A percentile compares a stretch with the other conserved stretches of the same genome.
phyloP scores from a whole-genome alignment of 2,329 filamentous ascomycete genomes.

The Phialophora macrospora region DNA sequence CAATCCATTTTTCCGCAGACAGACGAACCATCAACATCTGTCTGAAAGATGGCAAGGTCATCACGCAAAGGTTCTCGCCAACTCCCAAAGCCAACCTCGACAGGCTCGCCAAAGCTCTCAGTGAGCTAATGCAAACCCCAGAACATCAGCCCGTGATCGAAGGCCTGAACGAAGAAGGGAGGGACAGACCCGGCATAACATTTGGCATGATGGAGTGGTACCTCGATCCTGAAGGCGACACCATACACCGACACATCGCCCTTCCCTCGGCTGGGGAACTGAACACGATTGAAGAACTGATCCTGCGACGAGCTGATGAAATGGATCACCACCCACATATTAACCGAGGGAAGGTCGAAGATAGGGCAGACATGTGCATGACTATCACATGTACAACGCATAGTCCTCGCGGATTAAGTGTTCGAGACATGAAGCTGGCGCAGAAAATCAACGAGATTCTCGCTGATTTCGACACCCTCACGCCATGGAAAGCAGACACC shows the following conservation, averaged over 20 bases:
- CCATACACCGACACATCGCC: slow-evolving; percentile 34
- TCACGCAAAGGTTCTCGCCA: slow-evolving; percentile 24
- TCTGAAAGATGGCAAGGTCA: slow-evolving; percentile 18
- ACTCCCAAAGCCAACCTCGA: slow-evolving; percentile 30
- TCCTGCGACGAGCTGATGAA: slow-evolving; percentile 30
- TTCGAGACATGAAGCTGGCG: slow-evolving; percentile 36
- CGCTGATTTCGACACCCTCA: slow-evolving; percentile 7
- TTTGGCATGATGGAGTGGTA: slow-evolving; percentile 30
- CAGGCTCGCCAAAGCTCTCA: slow-evolving; percentile 24
- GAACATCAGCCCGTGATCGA: not conserved
- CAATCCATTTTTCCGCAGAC: slow-evolving; percentile 26
- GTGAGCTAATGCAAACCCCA: slow-evolving; percentile 19
- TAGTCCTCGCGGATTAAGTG: slow-evolving; percentile 36
- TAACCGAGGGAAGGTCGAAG: slow-evolving; percentile 16
- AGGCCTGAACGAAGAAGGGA: not conserved
- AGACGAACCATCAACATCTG: slow-evolving; percentile 25
- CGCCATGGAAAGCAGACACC: not conserved
- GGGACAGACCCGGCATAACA: slow-evolving; percentile 2
- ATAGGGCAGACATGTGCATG: slow-evolving; percentile 21
- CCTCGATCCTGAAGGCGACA: slow-evolving; percentile 35
- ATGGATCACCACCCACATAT: slow-evolving; percentile 39
- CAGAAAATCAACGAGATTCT: slow-evolving; percentile 29
- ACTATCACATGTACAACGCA: slow-evolving; percentile 40
- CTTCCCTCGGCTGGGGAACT: slow-evolving; percentile 23
- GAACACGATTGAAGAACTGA: slow-evolving; percentile 17